Evolutionary conservation across 2,329 filamentous ascomycete species (phyloP).

Genomic region (Paradendryphiella salina): DNA sequence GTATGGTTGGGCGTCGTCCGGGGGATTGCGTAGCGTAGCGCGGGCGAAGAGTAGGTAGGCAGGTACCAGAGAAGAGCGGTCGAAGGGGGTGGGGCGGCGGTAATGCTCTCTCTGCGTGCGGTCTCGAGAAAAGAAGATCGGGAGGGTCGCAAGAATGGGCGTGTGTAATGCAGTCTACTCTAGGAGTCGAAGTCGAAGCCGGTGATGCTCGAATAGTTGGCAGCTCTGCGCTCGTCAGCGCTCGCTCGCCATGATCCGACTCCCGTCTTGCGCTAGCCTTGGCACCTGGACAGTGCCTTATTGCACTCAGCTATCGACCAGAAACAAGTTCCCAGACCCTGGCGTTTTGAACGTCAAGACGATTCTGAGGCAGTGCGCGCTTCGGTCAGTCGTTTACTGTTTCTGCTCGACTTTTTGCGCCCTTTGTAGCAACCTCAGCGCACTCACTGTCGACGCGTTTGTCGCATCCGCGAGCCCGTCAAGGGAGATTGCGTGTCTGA

Average conservation of each 20-base stretch:
- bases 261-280: conserved; percentile 20
- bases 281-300: conserved; percentile 19
- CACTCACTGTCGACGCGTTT: background rate
- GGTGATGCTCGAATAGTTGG: conserved; percentile 10
- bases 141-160: conserved; percentile 24
- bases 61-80: conserved; percentile 2
- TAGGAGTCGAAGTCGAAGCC: conserved; percentile 16
- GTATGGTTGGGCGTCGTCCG: conserved; percentile 12
- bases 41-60: conserved; percentile 6
- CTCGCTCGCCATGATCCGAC: conserved; percentile 14
- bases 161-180: conserved; percentile 8
- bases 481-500: conserved; percentile 24
- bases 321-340: background rate
- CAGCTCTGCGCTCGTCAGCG: conserved; percentile 12
- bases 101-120: conserved; percentile 2
- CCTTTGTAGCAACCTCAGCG: background rate
- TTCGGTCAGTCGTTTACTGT: background rate
- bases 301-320: conserved; percentile 6
- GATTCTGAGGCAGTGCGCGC: background rate
- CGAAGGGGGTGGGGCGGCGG: conserved; percentile 1
- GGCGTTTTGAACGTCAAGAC: background rate
- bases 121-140: conserved; percentile 4
- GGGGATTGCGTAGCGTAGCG: conserved; percentile 17
- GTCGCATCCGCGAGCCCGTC: conserved; percentile 2
- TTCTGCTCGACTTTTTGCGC: background rate